These are phyloP conservation scores for Candida koratica DNA, from an alignment of 805 yeast genomes.

Conservation along the genomic window DNA sequence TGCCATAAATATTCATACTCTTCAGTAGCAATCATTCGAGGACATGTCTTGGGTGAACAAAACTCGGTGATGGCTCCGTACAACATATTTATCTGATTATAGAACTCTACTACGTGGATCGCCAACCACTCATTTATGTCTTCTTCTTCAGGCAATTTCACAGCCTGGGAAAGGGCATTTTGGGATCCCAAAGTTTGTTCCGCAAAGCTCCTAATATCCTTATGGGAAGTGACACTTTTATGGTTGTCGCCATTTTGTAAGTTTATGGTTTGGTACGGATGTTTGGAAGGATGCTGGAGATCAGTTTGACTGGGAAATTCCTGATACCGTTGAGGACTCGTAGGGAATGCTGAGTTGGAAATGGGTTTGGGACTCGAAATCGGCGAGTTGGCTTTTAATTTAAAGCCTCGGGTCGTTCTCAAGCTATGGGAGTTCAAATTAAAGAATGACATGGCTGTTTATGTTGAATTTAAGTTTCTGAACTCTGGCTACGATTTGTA, in stretches of 20 bases:
- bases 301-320: slow-evolving; percentile 18
- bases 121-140: slow-evolving; percentile 94
- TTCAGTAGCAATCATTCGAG: slow-evolving; percentile 95
- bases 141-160: slow-evolving; percentile 88
- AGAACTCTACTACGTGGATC: slow-evolving; percentile 95
- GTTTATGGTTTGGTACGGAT: slow-evolving; percentile 32
- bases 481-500: too few species aligned
- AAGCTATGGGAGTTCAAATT: slow-evolving; percentile 43
- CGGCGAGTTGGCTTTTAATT: slow-evolving; percentile 37
- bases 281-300: slow-evolving; percentile 19
- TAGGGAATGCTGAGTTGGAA: slow-evolving; percentile 32
- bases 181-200: slow-evolving; percentile 95
- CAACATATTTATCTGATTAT: slow-evolving; percentile 92
- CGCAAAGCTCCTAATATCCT: slow-evolving; percentile 80
- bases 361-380: slow-evolving; percentile 38
- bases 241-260: slow-evolving; percentile 14
- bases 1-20: slow-evolving; percentile 98
- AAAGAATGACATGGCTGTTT: slow-evolving; percentile 26
- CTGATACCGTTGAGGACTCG: slow-evolving; percentile 12
- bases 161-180: slow-evolving; percentile 87
- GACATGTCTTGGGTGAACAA: slow-evolving; percentile 93
- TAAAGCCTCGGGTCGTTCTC: slow-evolving; percentile 41
- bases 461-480: too few species aligned
- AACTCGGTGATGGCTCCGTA: slow-evolving; percentile 95
- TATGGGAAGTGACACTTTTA: slow-evolving; percentile 47